A percentile compares a stretch with the other conserved stretches of the same genome.
Evolutionary conservation across 305 asterid genomes (phyloP).

Genomic region (Fraxinus sp.): DNA sequence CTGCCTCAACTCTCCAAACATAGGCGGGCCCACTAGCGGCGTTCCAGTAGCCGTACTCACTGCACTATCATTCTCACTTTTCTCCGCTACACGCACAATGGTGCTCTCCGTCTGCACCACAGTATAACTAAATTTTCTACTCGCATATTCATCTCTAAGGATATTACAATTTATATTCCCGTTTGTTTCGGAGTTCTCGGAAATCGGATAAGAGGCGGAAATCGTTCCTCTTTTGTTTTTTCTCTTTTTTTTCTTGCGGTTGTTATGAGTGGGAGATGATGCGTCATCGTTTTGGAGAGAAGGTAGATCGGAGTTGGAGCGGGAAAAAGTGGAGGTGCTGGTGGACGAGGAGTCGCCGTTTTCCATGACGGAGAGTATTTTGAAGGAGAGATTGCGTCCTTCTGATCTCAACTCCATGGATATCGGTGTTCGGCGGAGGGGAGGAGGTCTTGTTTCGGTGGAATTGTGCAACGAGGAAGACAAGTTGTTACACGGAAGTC

Average conservation of each 20-base stretch:
- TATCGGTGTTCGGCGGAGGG: not conserved
- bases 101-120: constrained; percentile 8
- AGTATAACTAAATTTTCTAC: not conserved
- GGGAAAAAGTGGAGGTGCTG: constrained; percentile 22
- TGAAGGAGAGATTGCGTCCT: constrained; percentile 66
- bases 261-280: constrained; percentile 23
- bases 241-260: constrained; percentile 42
- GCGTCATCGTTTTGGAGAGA: constrained; percentile 30
- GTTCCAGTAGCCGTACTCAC: constrained; percentile 30
- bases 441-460: not conserved
- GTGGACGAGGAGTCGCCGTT: constrained; percentile 35
- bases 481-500: not conserved
- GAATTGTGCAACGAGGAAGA: not conserved
- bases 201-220: constrained; percentile 15
- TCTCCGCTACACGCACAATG: constrained; percentile 35
- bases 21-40: constrained; percentile 22
- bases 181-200: constrained; percentile 22
- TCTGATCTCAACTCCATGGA: constrained; percentile 62
- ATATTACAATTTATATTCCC: constrained; percentile 25
- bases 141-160: not conserved
- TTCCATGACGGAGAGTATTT: constrained; percentile 43
- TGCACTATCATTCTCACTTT: constrained; percentile 33
- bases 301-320: constrained; percentile 58
- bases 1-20: constrained; percentile 69
- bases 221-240: constrained; percentile 22